Evolutionary conservation across 768 basidiomycete genomes (phyloP).

Genomic region (Lyophyllum decastes): DNA sequence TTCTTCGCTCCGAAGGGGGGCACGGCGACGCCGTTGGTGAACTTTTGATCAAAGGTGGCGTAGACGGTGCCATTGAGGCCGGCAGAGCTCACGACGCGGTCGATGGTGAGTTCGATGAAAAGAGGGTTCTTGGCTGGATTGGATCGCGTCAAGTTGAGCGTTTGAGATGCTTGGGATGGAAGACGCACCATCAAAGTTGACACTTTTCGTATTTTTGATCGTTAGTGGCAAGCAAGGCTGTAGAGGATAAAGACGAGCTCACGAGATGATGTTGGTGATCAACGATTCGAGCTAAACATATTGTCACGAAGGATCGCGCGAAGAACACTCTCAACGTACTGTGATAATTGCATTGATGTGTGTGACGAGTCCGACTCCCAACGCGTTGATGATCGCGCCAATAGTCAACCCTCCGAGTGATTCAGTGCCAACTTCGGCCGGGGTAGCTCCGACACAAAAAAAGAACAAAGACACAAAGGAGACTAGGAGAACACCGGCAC

Average conservation of each 20-base stretch:
- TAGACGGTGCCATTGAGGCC: slow-evolving; percentile 55
- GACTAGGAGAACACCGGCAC: slow-evolving; percentile 10
- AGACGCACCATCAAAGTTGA: slow-evolving; percentile 38
- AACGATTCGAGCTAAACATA: slow-evolving; percentile 37
- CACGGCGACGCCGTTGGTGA: slow-evolving; percentile 52
- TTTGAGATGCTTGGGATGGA: neutral
- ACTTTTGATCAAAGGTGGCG: slow-evolving; percentile 60
- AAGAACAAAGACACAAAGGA: slow-evolving; percentile 26
- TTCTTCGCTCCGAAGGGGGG: slow-evolving; percentile 52
- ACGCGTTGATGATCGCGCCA: slow-evolving; percentile 40
- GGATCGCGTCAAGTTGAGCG: neutral
- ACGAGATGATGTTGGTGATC: slow-evolving; percentile 36
- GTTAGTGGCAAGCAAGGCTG: neutral
- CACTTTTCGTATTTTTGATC: slow-evolving; percentile 15
- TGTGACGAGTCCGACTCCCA: slow-evolving; percentile 41
- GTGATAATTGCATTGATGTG: slow-evolving; percentile 40
- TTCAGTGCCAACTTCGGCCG: slow-evolving; percentile 5
- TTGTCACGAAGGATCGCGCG: neutral
- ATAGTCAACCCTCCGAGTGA: slow-evolving; percentile 25
- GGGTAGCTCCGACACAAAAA: slow-evolving; percentile 24
- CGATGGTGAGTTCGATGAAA: slow-evolving; percentile 46
- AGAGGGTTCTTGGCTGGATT: slow-evolving; percentile 42
- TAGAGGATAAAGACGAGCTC: slow-evolving; percentile 10
- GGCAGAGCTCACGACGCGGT: slow-evolving; percentile 40
- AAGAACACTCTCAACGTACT: slow-evolving; percentile 20